Percentiles rank a stretch among this genome's conserved stretches.
These are phyloP conservation scores for Calonectria henricotiae DNA, from an alignment of 2,329 filamentous ascomycete genomes.

Conservation along the genomic window DNA sequence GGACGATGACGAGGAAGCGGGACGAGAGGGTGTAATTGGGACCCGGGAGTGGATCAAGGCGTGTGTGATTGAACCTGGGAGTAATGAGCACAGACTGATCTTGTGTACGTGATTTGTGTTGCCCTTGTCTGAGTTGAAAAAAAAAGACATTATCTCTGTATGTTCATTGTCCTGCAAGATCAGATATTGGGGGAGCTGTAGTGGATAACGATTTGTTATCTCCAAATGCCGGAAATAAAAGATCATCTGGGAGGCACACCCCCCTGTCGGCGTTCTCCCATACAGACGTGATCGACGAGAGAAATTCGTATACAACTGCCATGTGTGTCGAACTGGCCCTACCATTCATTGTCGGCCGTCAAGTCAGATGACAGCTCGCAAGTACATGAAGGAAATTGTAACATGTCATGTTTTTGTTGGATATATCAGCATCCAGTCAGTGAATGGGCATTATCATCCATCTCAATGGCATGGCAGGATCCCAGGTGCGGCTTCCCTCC, in stretches of 20 bases:
- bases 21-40: neutral
- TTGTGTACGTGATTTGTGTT: neutral
- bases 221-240: constrained; percentile 4
- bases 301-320: neutral
- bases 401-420: neutral
- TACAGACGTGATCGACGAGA: neutral
- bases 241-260: neutral
- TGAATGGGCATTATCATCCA: neutral
- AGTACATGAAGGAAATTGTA: neutral
- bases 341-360: neutral
- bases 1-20: constrained; percentile 14
- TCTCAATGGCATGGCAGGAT: neutral
- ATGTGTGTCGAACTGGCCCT: constrained; percentile 3
- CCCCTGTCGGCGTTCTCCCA: too few relatives aligned
- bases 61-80: neutral
- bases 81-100: neutral
- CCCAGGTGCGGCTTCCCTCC: too few relatives aligned
- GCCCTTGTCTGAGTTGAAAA: neutral
- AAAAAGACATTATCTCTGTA: neutral
- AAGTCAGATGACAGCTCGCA: neutral
- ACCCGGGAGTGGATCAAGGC: neutral
- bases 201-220: neutral
- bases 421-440: neutral
- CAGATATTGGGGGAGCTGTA: neutral
- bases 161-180: neutral